Evolutionary conservation across 2,329 filamentous ascomycete species (phyloP), one percentile per base, ranked within the genome.

Genomic region (Penicillium brevicompactum): DNA sequence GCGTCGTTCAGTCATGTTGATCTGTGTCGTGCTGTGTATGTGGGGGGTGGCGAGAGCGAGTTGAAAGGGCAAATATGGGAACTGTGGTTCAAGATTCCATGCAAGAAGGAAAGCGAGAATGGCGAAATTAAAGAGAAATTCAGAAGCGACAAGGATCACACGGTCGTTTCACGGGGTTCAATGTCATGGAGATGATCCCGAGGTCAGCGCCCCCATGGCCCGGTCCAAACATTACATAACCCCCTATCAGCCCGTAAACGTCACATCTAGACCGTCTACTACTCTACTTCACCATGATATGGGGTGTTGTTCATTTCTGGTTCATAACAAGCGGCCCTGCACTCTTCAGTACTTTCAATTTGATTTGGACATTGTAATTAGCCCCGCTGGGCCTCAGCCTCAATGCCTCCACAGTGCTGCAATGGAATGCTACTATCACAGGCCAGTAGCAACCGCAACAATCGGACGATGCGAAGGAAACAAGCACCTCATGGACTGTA

Each of bases 1-100:
- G 49, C 63, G 62, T 46, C 41, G 47, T 55, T 66, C 64, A 24
- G 63, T 50, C 66, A 67, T 67, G 16, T 47, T 63, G 51, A 49
- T 64, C 47, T 40, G 51, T 43, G 43, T 38, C 30, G 27, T 52
- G 49, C 43, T 47, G 24, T 46, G 49, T 47, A 44, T 49, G 41
- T 49, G 37, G 50, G 42, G 51, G 42, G 55, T 61, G 58, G 59
- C 58, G 31, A 51, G 32, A 51, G 38, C 6, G n/a, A 49, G 41
- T 41, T 37, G 34, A 34, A 22, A 58, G 53, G 57, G 57, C 53
- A 56, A 55, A 49, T 56, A 48, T 42, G 44, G 16, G 13, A 42
- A 18, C 21, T 43, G 53, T 44, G 22, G 48, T 56, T 53, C 59
- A 61, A 53, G 56, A 58, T 38, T 55, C 44, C 50, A 61, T 43